Conservation (phyloP, 2,329 filamentous ascomycete species). For the Truncatella angustata region DNA sequence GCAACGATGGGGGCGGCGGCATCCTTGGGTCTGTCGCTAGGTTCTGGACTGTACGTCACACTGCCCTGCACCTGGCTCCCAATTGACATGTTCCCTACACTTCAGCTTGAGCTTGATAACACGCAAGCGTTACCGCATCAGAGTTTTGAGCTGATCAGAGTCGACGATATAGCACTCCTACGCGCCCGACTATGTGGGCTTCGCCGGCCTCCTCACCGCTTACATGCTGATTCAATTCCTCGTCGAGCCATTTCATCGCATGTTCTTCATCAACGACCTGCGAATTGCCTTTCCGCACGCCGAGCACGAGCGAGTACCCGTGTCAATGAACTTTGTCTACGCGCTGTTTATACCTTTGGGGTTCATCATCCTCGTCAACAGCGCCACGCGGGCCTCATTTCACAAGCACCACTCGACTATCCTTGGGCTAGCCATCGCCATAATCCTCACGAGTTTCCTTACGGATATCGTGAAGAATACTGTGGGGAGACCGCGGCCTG, state of each 20-base stretch:
- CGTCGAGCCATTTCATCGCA: conserved; percentile 85
- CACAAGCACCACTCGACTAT: conserved; percentile 86
- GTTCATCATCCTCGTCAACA: conserved; percentile 65
- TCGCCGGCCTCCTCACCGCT: conserved; percentile 65
- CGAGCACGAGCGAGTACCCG: conserved; percentile 75
- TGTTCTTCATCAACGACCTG: conserved; percentile 87
- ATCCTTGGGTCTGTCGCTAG: conserved; percentile 33
- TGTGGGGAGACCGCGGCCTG: conserved; percentile 69
- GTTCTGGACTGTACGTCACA: conserved; percentile 45
- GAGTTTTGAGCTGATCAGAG: not conserved
- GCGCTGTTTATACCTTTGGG: conserved; percentile 69
- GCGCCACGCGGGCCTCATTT: conserved; percentile 56
- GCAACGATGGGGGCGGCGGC: conserved; percentile 15
- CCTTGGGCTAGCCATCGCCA: conserved; percentile 73
- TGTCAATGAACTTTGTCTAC: conserved; percentile 78
- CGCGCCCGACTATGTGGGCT: conserved; percentile 82
- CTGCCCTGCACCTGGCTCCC: not conserved
- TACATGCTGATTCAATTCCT: conserved; percentile 69
- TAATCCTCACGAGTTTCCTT: conserved; percentile 76
- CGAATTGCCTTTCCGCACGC: conserved; percentile 86
- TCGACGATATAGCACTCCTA: conserved; percentile 72
- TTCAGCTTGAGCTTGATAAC: too few relatives aligned
- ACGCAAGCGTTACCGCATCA: too few relatives aligned
- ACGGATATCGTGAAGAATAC: conserved; percentile 92
- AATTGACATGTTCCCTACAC: not conserved